phyloP scores from a whole-genome alignment of 75 land plant genomes.

The Cryptomeria japonica region DNA sequence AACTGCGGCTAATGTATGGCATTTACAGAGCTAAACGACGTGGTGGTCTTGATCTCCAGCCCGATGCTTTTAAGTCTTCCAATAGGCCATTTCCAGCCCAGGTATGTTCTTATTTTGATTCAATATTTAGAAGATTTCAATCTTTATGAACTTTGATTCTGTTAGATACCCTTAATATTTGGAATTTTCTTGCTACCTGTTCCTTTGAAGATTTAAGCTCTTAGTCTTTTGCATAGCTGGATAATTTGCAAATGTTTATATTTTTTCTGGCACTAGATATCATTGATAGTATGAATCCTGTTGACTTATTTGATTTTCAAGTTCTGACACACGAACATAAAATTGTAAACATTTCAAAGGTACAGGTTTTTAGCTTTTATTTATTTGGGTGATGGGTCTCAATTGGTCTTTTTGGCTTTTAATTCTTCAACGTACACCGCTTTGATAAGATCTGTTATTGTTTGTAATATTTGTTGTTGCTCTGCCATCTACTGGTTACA shows the following conservation, averaged over 20 bases:
- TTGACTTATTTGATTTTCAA: too few relatives aligned
- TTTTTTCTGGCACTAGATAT: background rate
- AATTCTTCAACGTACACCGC: too few relatives aligned
- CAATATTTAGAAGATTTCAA: background rate
- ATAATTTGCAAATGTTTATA: too few relatives aligned
- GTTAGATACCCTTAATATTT: background rate
- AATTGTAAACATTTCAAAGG: too few relatives aligned
- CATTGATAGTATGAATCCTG: background rate
- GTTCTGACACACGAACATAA: background rate
- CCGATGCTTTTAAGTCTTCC: slow-evolving; percentile 39
- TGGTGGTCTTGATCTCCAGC: slow-evolving; percentile 46
- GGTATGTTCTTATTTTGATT: slow-evolving; percentile 20
- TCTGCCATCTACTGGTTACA: too few relatives aligned
- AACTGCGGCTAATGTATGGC: slow-evolving; percentile 47
- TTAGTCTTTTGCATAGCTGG: too few relatives aligned
- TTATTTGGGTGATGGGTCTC: too few relatives aligned
- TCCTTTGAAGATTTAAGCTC: too few relatives aligned
- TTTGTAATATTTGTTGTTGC: too few relatives aligned
- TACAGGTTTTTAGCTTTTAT: too few relatives aligned
- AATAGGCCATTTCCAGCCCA: slow-evolving; percentile 41
- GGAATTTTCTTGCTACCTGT: background rate
- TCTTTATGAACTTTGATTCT: background rate
- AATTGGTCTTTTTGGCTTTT: too few relatives aligned
- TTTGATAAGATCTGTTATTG: too few relatives aligned
- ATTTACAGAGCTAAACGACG: slow-evolving; percentile 49